Evolutionary conservation across 2,329 filamentous ascomycete genomes (phyloP).

Genomic region (Aschersonia sp.): DNA sequence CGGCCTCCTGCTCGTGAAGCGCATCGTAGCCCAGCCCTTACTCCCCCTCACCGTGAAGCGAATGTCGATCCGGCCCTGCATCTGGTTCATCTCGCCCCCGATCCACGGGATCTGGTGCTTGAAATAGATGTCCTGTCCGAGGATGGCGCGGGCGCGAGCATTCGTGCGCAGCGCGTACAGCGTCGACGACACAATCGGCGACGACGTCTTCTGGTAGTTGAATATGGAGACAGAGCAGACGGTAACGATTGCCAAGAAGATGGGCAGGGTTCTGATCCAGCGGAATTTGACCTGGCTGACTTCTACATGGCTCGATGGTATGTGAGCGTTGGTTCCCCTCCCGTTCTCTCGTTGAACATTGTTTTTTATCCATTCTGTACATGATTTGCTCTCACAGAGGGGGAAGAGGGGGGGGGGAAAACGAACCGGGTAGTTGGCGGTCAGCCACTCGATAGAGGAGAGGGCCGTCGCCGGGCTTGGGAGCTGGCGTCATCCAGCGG

Average conservation of each 20-base stretch:
- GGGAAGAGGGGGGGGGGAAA: neutral
- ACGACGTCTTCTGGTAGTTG: constrained; percentile 97
- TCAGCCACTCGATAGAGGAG: constrained; percentile 51
- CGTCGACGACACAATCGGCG: constrained; percentile 70
- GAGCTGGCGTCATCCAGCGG: constrained; percentile 15
- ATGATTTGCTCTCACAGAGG: neutral
- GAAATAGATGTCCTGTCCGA: constrained; percentile 84
- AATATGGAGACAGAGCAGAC: constrained; percentile 75
- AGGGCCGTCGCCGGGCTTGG: constrained; percentile 44
- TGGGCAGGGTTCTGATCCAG: constrained; percentile 62
- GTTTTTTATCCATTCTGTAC: neutral
- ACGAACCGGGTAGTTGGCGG: constrained; percentile 48
- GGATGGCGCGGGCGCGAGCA: constrained; percentile 53
- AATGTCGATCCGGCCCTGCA: constrained; percentile 84
- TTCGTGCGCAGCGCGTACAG: constrained; percentile 86
- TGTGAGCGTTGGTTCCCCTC: constrained; percentile 2
- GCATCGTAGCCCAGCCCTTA: constrained; percentile 55
- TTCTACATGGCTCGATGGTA: constrained; percentile 12
- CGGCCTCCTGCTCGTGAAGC: constrained; percentile 63
- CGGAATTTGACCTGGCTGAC: constrained; percentile 31
- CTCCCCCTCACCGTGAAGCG: constrained; percentile 76
- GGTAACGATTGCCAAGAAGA: constrained; percentile 63
- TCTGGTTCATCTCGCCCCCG: constrained; percentile 76
- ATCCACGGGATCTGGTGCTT: constrained; percentile 71
- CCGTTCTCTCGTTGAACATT: too few species aligned